Base-by-base conservation (phyloP, 345 rosid genomes). In the Heritiera littoralis region DNA sequence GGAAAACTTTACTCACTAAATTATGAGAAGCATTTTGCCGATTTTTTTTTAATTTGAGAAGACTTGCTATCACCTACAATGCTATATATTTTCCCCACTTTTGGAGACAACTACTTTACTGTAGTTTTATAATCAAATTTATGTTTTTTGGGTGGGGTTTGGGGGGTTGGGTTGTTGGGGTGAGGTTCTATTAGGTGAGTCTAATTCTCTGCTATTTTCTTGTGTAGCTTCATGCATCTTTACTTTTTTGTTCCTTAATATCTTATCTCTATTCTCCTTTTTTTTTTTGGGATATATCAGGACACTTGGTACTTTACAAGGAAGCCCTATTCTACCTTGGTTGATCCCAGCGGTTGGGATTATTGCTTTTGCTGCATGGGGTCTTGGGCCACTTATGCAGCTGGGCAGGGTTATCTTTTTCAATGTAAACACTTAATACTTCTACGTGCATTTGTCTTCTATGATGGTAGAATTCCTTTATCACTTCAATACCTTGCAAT, bases 361-460 rank as follows among this genome's bases (percentile, higher is more conserved):
- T 79, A 85, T 92, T 83, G 83, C 87, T 76, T 93, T 94, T 90
- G 91, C 95, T 64, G 77, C 86, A 72, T 94, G 97, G 97, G 93
- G 97, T 83, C 88, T 94, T 74, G 88, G 77, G 76, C 98, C 98
- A 20, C 91, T 94, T 60, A 40, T 92, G 78, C 88, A 83, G 67
- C 83, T 86, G 78, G 72, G 84, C 83, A 84, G 93, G 85, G 80
- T 87, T 80, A 74, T 84, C 72, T 78, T 90, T 64, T 82, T 89
- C 32, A 81, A 87, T 78, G 97, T 94, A 87, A 56, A 79, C 14
- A 74, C 59, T 54, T 66, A 18, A 1, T 60, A 56, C 30, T 51
- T 77, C 63, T 66, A 28, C 51, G 28, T 63, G 60, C 51, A 30
- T 78, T 75, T 72, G 41, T 51, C 41, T 48, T 69, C 51, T 28